Conservation (phyloP, 306 rosid genomes). For the Quercus gilva region DNA sequence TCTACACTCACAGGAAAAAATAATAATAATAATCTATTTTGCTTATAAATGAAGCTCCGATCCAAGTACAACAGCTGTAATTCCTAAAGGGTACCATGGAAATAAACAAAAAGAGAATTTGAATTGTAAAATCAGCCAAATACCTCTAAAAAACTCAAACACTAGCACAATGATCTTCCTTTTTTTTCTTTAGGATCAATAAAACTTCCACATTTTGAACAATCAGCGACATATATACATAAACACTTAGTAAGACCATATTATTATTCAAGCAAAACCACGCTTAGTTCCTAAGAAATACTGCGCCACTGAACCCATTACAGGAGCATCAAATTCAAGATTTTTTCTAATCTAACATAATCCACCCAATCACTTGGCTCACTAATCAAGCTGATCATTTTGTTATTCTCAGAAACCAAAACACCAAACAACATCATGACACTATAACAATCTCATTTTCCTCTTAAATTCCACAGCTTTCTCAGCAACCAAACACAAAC, state of each 20-base stretch:
- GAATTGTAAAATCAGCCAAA: conserved; percentile 10
- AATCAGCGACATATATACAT: not conserved
- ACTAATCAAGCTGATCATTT: not conserved
- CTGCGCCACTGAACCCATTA: conserved; percentile 36
- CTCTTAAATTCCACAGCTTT: not conserved
- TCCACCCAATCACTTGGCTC: not conserved
- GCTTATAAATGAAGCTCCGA: not conserved
- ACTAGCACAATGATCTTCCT: not conserved
- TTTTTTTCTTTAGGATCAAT: not conserved
- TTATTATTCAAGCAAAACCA: conserved; percentile 44
- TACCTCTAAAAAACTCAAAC: not conserved
- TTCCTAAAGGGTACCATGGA: not conserved
- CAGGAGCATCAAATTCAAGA: conserved; percentile 19
- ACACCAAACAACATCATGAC: not conserved
- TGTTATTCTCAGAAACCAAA: not conserved
- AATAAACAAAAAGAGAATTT: not conserved
- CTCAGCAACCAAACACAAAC: not conserved
- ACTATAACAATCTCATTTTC: not conserved
- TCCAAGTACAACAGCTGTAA: not conserved
- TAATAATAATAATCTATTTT: not conserved
- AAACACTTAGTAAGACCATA: conserved; percentile 14
- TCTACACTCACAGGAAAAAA: conserved; percentile 4
- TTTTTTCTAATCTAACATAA: not conserved
- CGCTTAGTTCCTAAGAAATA: conserved; percentile 17
- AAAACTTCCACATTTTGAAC: not conserved